phyloP scores from a whole-genome alignment of 2,329 filamentous ascomycete species.

The Cryphonectria nitschkei region DNA sequence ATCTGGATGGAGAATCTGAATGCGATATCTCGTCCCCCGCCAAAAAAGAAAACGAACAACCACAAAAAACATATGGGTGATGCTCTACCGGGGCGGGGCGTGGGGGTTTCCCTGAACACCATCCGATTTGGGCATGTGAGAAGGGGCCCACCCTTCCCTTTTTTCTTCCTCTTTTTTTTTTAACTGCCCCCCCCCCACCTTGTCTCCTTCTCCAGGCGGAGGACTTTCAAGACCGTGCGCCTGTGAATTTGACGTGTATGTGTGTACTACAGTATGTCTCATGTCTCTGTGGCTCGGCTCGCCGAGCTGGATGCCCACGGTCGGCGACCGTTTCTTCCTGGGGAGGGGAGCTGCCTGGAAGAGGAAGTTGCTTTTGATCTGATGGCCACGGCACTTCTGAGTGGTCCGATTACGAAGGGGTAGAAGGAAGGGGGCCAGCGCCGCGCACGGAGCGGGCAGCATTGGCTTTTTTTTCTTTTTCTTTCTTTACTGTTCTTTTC shows the following conservation, averaged over 20 bases:
- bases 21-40: neutral
- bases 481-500: neutral
- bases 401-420: neutral
- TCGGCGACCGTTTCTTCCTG: neutral
- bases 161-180: too few species aligned
- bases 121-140: conserved; percentile 18
- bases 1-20: neutral
- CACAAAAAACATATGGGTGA: neutral
- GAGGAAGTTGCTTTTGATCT: conserved; percentile 7
- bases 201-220: neutral
- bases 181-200: too few species aligned
- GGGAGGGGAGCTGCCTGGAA: conserved; percentile 6
- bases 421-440: neutral
- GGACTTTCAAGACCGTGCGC: neutral
- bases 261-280: neutral
- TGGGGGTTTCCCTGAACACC: conserved; percentile 2
- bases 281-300: conserved; percentile 10
- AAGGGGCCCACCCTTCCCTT: neutral
- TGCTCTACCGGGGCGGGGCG: neutral
- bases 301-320: neutral
- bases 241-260: neutral
- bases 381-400: neutral
- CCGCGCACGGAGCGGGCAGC: neutral
- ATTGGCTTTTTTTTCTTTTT: neutral
- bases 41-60: neutral